Conservation (phyloP, 2,329 filamentous ascomycete genomes). For the Ceratocystis destructans region DNA sequence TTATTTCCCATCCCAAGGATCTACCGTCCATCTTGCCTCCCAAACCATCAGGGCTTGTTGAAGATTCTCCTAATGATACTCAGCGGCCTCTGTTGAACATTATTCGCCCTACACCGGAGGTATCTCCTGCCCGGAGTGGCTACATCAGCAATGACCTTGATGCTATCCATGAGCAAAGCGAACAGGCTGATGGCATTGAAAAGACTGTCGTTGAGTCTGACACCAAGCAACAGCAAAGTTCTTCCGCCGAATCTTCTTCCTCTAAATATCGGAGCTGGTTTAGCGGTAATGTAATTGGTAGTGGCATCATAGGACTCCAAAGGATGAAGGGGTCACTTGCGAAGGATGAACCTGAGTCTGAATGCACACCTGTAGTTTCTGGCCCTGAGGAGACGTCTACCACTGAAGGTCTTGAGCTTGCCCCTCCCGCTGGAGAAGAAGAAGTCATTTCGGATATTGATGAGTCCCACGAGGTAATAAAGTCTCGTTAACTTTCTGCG, state of each 20-base stretch:
- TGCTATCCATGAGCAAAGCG: conserved; percentile 9
- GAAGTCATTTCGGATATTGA: conserved; percentile 18
- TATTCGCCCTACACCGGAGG: conserved; percentile 44
- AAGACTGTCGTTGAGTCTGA: not conserved
- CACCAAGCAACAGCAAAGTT: not conserved
- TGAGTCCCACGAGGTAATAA: conserved; percentile 14
- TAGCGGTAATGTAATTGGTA: not conserved
- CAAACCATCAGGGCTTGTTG: conserved; percentile 22
- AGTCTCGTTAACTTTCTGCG: not conserved
- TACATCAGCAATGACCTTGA: conserved; percentile 17
- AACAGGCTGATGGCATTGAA: not conserved
- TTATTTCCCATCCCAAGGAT: conserved; percentile 39
- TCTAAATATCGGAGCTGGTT: conserved; percentile 1
- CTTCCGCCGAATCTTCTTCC: not conserved
- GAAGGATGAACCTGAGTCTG: not conserved
- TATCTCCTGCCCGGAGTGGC: conserved; percentile 31
- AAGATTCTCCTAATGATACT: conserved; percentile 41
- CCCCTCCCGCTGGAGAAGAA: conserved; percentile 7
- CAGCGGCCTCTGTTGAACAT: conserved; percentile 47
- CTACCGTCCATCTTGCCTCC: conserved; percentile 26
- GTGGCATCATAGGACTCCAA: not conserved
- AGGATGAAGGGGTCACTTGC: not conserved
- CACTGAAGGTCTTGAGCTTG: not conserved
- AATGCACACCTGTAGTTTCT: not conserved
- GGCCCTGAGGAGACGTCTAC: not conserved